Evolutionary conservation across 2,329 filamentous ascomycete genomes (phyloP), one percentile per base, ranked within the genome.

Genomic region (Colletotrichum karsti): DNA sequence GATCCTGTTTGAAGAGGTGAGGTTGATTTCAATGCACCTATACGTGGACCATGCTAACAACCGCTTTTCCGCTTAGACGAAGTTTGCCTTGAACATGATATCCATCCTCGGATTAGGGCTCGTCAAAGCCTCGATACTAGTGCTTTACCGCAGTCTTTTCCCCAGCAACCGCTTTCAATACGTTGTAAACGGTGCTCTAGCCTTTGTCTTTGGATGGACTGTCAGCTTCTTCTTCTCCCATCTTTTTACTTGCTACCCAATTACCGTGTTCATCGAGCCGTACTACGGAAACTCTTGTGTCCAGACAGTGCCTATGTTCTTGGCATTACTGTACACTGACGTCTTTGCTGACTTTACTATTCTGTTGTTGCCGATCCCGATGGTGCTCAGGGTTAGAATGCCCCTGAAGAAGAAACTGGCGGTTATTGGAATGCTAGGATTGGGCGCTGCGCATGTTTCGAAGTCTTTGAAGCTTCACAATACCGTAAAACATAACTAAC

Each of bases 91-190:
- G 33, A 69, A 69, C 13, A 69, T 69, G 61, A 54, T 75, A 28
- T 80, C 79, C 66, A 78, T 77, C 39, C 69, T 74, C 9, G 72
- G 73, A 46, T 74, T 79, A 51, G 76, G 74, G 44, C 67, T 77
- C 35, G 74, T 74, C 60, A 79, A 80, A 51, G 72, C 74, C 53
- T 78, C 75, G 30, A 76, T 79, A 33, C 70, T 80, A 35, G 70
- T 79, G 6, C 72, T 79, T 1, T 80, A 79, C 69, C 72, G 75
- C 9, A 74, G 74, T 12, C 77, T 79, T 13, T 78, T 80, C 69
- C 68, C 69, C 10, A 66, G 69, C 18, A 72, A 74, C 18, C 74
- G 72, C 44, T 73, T 74, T 51, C 74, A 74, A 18, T 75, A 71
- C 53, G 56, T 73, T 4, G 72, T 72, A 9, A 76, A 72, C 70